Base-by-base conservation (phyloP, 1,139 yeast species). In the Saccharomyces hybrid region DNA sequence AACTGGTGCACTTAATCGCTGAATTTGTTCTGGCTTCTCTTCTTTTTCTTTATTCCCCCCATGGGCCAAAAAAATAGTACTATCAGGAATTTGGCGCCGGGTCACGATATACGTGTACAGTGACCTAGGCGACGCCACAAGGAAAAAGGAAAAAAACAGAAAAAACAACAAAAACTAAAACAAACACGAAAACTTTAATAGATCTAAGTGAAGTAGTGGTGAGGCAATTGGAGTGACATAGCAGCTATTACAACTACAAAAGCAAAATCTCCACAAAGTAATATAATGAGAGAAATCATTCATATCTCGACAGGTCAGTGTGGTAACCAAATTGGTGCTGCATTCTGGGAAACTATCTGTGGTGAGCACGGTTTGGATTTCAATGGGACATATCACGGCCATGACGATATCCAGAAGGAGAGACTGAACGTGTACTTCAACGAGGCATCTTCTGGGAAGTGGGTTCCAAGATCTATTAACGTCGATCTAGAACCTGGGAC, bases 261-360 rank as follows among this genome's bases (percentile, higher is more conserved):
- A 48, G 47, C 50, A 46, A 29, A 46, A 26, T 25, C 25, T 44
- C 50, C 23, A 49, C 48, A 31, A 25, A 29, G 20, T 11, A 27
- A 46, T 32, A 53, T 55, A 51, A 80, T 80, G 84, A 80, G 84
- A 78, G 84, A 80, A 74, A 80, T 80, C 70, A 88, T 91, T 74
- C 98, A 91, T 76, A 81, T 91, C 74, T 91, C 97, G 59, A 86
- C 97, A 56, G 98, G 98, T 75, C 98, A 91, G 79, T 93, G 99
- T 84, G 99, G 99, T 84, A 93, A 93, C 83, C 99, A 93, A 78
- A 90, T 93, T 67, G 96, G 97, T 75, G 95, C 96, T 63, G 96
- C 96, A 56, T 89, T 89, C 71, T 89, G 97, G 97, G 96, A 91
- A 76, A 89, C 97, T 54, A 93, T 93, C 68, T 86, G 96, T 76